Conservation (phyloP, 148 eudicot species). For the Dysphania ambrosioides region DNA sequence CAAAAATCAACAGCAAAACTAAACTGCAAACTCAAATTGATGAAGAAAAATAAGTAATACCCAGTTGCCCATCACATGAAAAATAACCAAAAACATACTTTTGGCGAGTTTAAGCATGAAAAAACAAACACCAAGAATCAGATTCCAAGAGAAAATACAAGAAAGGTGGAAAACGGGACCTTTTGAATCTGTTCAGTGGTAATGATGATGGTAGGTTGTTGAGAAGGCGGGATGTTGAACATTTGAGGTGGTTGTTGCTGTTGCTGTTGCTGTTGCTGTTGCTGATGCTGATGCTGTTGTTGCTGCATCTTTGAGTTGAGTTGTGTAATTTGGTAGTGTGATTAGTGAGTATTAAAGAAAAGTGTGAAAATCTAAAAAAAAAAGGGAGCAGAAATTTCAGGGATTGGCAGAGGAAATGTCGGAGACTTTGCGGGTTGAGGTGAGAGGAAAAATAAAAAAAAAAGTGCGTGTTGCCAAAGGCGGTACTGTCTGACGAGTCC, state of each 20-base stretch:
- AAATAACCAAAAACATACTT: background rate
- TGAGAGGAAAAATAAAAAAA: no score
- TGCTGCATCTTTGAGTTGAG: slow-evolving; percentile 18
- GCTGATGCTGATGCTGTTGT: background rate
- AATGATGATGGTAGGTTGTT: slow-evolving; percentile 35
- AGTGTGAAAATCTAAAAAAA: background rate
- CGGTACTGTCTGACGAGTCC: slow-evolving; percentile 13
- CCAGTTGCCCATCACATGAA: slow-evolving; percentile 8
- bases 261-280: slow-evolving; percentile 25
- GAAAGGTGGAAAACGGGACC: slow-evolving; percentile 30
- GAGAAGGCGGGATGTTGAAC: slow-evolving; percentile 22
- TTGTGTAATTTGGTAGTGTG: background rate
- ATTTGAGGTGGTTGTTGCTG: slow-evolving; percentile 32
- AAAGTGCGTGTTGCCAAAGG: slow-evolving; percentile 21
- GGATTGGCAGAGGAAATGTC: slow-evolving; percentile 15
- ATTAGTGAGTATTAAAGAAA: background rate
- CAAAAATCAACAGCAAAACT: background rate
- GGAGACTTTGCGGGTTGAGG: slow-evolving; percentile 5
- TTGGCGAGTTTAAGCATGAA: background rate
- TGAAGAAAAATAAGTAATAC: background rate
- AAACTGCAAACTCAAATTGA: background rate
- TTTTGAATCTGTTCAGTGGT: slow-evolving; percentile 74
- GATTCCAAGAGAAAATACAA: background rate
- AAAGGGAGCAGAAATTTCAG: slow-evolving; percentile 2
- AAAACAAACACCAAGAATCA: slow-evolving; percentile 10